Evolutionary conservation across 352 stramenopile genomes (phyloP).

Genomic region (Peronospora destructor): DNA sequence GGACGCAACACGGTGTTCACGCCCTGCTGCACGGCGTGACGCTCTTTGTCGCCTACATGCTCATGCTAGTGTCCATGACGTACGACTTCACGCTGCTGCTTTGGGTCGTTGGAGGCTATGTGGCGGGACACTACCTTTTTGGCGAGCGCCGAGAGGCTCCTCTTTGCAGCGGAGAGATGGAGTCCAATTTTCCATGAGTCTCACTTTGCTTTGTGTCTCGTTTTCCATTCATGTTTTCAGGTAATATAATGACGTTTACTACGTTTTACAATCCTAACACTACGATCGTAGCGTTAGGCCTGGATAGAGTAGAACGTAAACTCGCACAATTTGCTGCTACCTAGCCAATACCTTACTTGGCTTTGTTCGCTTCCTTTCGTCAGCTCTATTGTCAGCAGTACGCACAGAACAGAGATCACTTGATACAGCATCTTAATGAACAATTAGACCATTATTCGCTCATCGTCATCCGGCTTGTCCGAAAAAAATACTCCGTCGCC

Average conservation of each 20-base stretch:
- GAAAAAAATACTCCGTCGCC: too few relatives aligned
- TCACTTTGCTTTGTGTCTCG: background rate
- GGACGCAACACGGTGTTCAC: slow-evolving; percentile 47
- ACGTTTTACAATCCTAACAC: slow-evolving; percentile 2
- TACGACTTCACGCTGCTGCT: slow-evolving; percentile 62
- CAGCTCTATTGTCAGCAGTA: too few relatives aligned
- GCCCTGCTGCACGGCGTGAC: slow-evolving; percentile 50
- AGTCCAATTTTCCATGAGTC: slow-evolving; percentile 24
- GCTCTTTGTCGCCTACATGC: slow-evolving; percentile 67
- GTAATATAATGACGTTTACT: slow-evolving; percentile 20
- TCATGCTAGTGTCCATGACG: slow-evolving; percentile 79
- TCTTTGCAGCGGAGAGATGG: slow-evolving; percentile 19
- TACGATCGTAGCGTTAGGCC: background rate
- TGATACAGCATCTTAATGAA: too few relatives aligned
- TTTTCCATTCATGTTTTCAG: slow-evolving; percentile 12
- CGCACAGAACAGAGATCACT: too few relatives aligned
- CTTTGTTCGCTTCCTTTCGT: slow-evolving; percentile 37
- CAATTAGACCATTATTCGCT: too few relatives aligned
- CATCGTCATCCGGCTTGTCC: too few relatives aligned
- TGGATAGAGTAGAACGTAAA: slow-evolving; percentile 41
- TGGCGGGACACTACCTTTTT: slow-evolving; percentile 63
- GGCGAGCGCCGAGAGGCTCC: slow-evolving; percentile 49
- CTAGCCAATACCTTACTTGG: slow-evolving; percentile 58
- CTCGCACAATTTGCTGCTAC: slow-evolving; percentile 45
- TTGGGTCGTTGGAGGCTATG: slow-evolving; percentile 48